These are phyloP conservation scores for Nicotiana benthamiana DNA, from an alignment of 257 asterid genomes.

Conservation along the genomic window DNA sequence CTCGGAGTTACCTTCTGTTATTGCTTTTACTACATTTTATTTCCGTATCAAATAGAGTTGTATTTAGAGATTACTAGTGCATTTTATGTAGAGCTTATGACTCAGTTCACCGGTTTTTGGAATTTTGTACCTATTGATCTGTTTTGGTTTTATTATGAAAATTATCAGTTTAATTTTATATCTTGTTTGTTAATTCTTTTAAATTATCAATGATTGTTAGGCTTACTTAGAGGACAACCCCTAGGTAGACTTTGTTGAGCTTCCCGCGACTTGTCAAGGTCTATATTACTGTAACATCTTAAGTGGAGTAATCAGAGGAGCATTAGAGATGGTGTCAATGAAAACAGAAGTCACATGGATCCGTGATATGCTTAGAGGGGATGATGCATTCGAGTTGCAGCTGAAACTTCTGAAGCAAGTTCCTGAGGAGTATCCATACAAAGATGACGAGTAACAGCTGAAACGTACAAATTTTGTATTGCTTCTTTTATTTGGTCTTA, in stretches of 20 bases:
- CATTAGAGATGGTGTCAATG: conserved; percentile 98
- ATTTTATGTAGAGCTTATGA: too few species aligned
- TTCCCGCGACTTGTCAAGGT: conserved; percentile 97
- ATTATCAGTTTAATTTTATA: too few species aligned
- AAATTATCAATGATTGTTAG: too few species aligned
- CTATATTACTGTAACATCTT: conserved; percentile 83
- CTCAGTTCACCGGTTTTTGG: too few species aligned
- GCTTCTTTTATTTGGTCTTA: neutral
- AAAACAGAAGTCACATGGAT: conserved; percentile 94
- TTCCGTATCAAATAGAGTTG: too few species aligned
- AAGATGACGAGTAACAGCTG: conserved; percentile 72
- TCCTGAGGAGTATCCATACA: conserved; percentile 97
- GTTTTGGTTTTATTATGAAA: too few species aligned
- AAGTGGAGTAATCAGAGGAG: conserved; percentile 92
- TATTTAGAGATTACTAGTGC: too few species aligned
- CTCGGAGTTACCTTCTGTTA: too few species aligned
- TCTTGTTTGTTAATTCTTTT: too few species aligned
- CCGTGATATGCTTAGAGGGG: conserved; percentile 97
- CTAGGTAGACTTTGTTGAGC: conserved; percentile 93
- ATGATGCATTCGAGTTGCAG: conserved; percentile 89
- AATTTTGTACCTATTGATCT: too few species aligned
- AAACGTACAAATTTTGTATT: neutral
- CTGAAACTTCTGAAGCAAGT: conserved; percentile 91
- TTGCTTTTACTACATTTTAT: too few species aligned
- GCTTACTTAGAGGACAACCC: conserved; percentile 63